Evolutionary conservation across 257 asterid species (phyloP).

Genomic region (Eustoma russellianum): DNA sequence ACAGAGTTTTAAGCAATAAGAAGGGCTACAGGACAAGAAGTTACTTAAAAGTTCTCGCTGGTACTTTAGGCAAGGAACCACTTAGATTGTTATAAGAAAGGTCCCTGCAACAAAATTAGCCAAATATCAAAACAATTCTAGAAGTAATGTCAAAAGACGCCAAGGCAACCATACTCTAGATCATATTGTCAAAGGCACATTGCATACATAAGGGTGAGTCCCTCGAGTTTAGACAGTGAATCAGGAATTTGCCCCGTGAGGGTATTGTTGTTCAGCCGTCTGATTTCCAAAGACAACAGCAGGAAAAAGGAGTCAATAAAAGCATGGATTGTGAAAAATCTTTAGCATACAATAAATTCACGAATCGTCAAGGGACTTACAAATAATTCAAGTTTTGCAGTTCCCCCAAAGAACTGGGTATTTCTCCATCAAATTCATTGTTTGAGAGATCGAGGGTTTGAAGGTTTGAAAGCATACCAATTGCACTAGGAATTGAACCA

Average conservation of each 20-base stretch:
- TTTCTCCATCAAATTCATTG: constrained; percentile 58
- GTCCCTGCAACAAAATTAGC: constrained; percentile 47
- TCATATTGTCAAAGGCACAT: neutral
- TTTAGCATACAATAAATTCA: neutral
- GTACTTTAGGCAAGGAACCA: constrained; percentile 32
- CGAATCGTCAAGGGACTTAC: constrained; percentile 40
- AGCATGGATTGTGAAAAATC: neutral
- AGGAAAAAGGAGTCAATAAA: constrained; percentile 14
- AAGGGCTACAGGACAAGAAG: constrained; percentile 11
- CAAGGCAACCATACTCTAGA: too few relatives aligned
- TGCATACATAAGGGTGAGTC: constrained; percentile 80
- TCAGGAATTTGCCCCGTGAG: constrained; percentile 65
- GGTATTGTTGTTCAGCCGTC: constrained; percentile 96
- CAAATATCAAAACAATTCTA: neutral
- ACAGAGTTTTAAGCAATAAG: neutral
- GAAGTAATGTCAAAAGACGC: neutral
- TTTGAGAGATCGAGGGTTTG: constrained; percentile 82
- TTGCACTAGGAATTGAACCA: constrained; percentile 63
- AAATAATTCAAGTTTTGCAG: constrained; percentile 66
- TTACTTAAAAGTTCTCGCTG: constrained; percentile 62
- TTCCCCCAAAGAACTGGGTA: constrained; percentile 66
- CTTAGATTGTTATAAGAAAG: constrained; percentile 50
- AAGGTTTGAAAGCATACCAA: constrained; percentile 73
- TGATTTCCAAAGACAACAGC: constrained; percentile 38
- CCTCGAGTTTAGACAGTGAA: constrained; percentile 45